A percentile compares a stretch with the other conserved stretches of the same genome.
Evolutionary conservation across 1,139 yeast species (phyloP).

Genomic region (Hansenula lynferdii): DNA sequence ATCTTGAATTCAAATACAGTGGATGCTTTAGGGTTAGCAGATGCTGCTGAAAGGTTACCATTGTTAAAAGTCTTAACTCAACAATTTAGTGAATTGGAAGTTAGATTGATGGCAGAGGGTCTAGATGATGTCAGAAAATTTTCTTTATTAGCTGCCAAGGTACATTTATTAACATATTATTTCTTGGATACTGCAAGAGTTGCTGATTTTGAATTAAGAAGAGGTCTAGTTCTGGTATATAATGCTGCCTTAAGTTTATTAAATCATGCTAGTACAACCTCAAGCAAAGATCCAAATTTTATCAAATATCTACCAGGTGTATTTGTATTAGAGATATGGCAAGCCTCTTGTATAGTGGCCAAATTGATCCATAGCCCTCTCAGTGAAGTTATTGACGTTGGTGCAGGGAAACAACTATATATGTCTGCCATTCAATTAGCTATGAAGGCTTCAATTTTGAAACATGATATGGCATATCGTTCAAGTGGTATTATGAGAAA

Average conservation of each 20-base stretch:
- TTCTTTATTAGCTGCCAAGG: slow-evolving; percentile 65
- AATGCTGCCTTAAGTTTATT: slow-evolving; percentile 73
- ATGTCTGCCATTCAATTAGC: slow-evolving; percentile 66
- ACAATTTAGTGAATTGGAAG: slow-evolving; percentile 73
- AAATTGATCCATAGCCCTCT: slow-evolving; percentile 74
- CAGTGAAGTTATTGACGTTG: slow-evolving; percentile 59
- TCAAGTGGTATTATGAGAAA: slow-evolving; percentile 92
- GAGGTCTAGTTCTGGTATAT: slow-evolving; percentile 72
- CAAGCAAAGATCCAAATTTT: slow-evolving; percentile 54
- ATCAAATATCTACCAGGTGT: slow-evolving; percentile 81
- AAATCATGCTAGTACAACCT: slow-evolving; percentile 60
- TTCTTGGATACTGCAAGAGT: slow-evolving; percentile 57
- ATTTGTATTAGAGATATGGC: slow-evolving; percentile 81
- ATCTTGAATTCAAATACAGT: slow-evolving; percentile 70
- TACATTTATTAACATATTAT: slow-evolving; percentile 76
- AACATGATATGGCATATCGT: slow-evolving; percentile 89
- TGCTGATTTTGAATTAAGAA: slow-evolving; percentile 49
- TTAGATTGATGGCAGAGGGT: slow-evolving; percentile 34
- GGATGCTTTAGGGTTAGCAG: slow-evolving; percentile 60
- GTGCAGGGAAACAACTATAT: slow-evolving; percentile 69
- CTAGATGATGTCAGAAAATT: slow-evolving; percentile 66
- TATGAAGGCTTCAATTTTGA: slow-evolving; percentile 75
- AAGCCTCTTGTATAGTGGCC: slow-evolving; percentile 80
- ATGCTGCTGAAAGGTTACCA: slow-evolving; percentile 68
- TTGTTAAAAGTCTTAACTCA: slow-evolving; percentile 63